A percentile compares a stretch with the other conserved stretches of the same genome.
Evolutionary conservation across 1,139 yeast species (phyloP).

Genomic region (Nakaseomyces glabratus): DNA sequence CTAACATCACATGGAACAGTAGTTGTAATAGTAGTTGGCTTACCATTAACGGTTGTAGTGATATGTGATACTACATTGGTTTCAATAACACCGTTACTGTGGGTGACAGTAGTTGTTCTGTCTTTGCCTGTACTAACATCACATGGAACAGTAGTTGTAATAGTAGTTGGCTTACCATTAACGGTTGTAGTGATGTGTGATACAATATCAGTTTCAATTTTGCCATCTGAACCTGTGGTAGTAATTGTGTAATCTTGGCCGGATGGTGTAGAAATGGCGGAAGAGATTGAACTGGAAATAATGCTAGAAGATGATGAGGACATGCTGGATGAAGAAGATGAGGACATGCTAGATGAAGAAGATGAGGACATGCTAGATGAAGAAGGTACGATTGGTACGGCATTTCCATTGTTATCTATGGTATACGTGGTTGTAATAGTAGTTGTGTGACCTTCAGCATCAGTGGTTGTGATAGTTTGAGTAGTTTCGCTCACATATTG

Average conservation of each 20-base stretch:
- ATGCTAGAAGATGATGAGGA: too few relatives aligned
- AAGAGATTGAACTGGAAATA: not conserved
- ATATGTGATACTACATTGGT: not conserved
- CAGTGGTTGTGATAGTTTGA: too few relatives aligned
- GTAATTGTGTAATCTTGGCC: slow-evolving; percentile 4
- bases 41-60: not conserved
- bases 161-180: slow-evolving; percentile 5
- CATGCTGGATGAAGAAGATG: too few relatives aligned
- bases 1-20: not conserved
- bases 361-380: too few relatives aligned
- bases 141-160: too few relatives aligned
- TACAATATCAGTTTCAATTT: slow-evolving; percentile 2
- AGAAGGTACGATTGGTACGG: too few relatives aligned
- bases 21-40: slow-evolving; percentile 1
- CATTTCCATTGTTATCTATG: too few relatives aligned
- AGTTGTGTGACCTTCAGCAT: too few relatives aligned
- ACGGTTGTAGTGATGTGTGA: slow-evolving; percentile 5
- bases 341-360: too few relatives aligned
- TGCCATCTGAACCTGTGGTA: slow-evolving; percentile 1
- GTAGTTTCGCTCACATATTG: too few relatives aligned
- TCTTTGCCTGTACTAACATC: not conserved
- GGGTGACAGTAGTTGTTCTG: not conserved
- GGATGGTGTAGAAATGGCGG: not conserved
- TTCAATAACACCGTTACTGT: not conserved
- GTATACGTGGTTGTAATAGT: too few relatives aligned